Evolutionary conservation across 1,284 basidiomycete species (phyloP).

Genomic region (Pseudozyma flocculosa): DNA sequence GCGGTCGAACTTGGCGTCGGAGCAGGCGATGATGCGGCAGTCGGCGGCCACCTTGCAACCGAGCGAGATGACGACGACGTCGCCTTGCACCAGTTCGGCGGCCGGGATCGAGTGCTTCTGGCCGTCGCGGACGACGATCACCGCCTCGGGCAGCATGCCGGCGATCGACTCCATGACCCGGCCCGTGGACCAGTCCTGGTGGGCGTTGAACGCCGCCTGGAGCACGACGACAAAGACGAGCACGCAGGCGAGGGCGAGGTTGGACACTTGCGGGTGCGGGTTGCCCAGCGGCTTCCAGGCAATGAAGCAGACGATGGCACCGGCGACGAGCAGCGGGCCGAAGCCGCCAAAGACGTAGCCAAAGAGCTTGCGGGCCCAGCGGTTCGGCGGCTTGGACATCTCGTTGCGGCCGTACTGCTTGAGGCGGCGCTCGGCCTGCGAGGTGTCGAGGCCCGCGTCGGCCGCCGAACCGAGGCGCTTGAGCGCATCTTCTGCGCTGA

Average conservation of each 20-base stretch:
- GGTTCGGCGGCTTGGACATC: constrained; percentile 62
- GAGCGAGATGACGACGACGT: constrained; percentile 64
- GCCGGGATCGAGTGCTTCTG: constrained; percentile 66
- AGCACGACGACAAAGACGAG: constrained; percentile 60
- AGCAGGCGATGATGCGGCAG: constrained; percentile 59
- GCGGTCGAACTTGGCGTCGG: constrained; percentile 67
- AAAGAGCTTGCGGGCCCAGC: constrained; percentile 63
- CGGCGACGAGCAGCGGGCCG: constrained; percentile 65
- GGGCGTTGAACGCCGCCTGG: constrained; percentile 62
- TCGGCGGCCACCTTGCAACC: constrained; percentile 62
- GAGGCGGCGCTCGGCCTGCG: constrained; percentile 63
- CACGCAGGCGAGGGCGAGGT: constrained; percentile 61
- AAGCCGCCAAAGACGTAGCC: constrained; percentile 66
- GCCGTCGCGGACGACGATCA: constrained; percentile 68
- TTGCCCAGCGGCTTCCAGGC: constrained; percentile 65
- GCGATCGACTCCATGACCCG: constrained; percentile 62
- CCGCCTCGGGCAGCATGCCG: constrained; percentile 63
- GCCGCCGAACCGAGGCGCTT: constrained; percentile 63
- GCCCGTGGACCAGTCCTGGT: constrained; percentile 54
- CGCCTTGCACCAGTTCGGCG: constrained; percentile 69
- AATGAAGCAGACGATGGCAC: constrained; percentile 63
- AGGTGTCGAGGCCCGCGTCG: constrained; percentile 61
- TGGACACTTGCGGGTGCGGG: constrained; percentile 62
- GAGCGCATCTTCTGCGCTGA: constrained; percentile 62
- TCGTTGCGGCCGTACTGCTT: constrained; percentile 63